These are phyloP conservation scores for Heterococcus sp. DNA, from an alignment of 108 stramenopile genomes.

Conservation along the genomic window DNA sequence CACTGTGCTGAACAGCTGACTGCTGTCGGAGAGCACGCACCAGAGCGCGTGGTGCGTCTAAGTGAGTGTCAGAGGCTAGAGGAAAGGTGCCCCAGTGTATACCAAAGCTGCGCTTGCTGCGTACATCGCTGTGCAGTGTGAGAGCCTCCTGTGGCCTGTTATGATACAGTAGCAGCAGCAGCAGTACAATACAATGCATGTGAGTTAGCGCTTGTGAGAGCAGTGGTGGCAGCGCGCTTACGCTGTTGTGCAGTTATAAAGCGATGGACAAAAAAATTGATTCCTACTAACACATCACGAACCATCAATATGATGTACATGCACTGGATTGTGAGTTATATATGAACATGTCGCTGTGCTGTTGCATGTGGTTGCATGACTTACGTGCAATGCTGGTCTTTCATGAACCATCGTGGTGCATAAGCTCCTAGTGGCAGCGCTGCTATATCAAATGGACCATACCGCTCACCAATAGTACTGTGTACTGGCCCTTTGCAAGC, in stretches of 20 bases:
- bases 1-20: not conserved
- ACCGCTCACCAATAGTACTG: constrained; percentile 35
- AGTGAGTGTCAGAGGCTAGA: not conserved
- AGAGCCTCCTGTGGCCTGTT: not conserved
- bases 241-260: no score
- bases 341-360: no score
- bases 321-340: no score
- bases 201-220: no score
- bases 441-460: constrained; percentile 53
- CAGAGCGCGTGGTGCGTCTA: not conserved
- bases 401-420: constrained; percentile 79
- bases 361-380: no score
- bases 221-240: not conserved
- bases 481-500: constrained; percentile 35
- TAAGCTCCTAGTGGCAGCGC: constrained; percentile 92
- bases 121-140: not conserved
- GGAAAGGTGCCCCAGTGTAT: not conserved
- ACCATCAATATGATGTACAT: no score
- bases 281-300: no score
- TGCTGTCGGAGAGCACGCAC: not conserved
- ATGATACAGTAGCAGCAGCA: not conserved
- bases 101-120: not conserved
- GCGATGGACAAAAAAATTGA: no score
- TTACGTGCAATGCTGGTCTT: constrained; percentile 55
- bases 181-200: no score